These are phyloP conservation scores for Coniferiporia sulphurascens DNA, from an alignment of 1,284 basidiomycete species.

Conservation along the genomic window DNA sequence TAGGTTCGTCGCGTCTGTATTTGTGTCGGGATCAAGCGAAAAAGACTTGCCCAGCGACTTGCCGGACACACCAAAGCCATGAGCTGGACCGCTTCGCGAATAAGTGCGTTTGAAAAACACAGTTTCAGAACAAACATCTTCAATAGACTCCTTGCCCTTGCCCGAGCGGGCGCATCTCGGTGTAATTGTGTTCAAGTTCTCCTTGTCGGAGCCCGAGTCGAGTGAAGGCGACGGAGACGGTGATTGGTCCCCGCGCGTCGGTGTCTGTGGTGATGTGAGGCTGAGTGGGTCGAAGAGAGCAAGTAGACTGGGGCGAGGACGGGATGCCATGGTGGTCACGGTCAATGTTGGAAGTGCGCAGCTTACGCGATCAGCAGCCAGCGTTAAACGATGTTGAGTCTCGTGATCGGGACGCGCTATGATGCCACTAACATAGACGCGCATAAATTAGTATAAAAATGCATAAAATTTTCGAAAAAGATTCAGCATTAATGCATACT, in stretches of 20 bases:
- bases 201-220: slow-evolving; percentile 17
- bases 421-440: too few species aligned
- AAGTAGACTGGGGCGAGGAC: slow-evolving; percentile 17
- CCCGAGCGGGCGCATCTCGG: slow-evolving; percentile 2
- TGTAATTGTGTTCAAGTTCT: slow-evolving; percentile 12
- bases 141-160: not conserved
- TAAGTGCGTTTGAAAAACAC: slow-evolving; percentile 4
- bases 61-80: not conserved
- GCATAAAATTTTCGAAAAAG: too few species aligned
- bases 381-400: not conserved
- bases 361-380: not conserved
- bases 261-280: not conserved
- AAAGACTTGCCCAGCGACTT: slow-evolving; percentile 3
- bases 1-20: slow-evolving; percentile 9
- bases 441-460: too few species aligned
- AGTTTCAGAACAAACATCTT: slow-evolving; percentile 1
- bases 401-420: not conserved
- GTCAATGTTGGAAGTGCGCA: not conserved
- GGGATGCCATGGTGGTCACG: slow-evolving; percentile 9
- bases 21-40: not conserved
- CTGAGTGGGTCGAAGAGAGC: slow-evolving; percentile 18
- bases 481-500: too few species aligned
- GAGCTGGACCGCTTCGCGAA: not conserved
- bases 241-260: not conserved
- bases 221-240: not conserved